Percentiles rank a stretch among this genome's conserved stretches.
Conservation (phyloP, 768 basidiomycete species). For the Coprinopsis sp. region DNA sequence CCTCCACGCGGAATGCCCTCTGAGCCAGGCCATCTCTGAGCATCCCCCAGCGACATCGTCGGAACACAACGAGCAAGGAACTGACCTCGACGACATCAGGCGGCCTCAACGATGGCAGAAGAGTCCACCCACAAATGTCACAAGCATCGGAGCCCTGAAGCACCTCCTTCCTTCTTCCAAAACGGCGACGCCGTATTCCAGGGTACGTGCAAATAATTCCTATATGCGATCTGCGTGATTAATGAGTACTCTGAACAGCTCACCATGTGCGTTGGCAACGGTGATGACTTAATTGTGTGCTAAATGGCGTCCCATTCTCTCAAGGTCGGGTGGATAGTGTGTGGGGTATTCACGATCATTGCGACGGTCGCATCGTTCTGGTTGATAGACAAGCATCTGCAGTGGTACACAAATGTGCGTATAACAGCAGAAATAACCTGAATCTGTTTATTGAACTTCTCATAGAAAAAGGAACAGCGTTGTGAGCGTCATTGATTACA, state of each 20-base stretch:
- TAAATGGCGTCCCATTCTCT: background rate
- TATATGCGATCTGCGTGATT: background rate
- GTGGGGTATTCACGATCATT: conserved; percentile 53
- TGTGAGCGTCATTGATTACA: conserved; percentile 29
- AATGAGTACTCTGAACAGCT: conserved; percentile 27
- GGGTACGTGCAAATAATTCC: conserved; percentile 35
- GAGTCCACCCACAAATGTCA: conserved; percentile 24
- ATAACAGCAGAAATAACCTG: background rate
- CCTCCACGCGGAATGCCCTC: background rate
- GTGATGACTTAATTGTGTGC: background rate
- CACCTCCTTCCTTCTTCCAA: conserved; percentile 54
- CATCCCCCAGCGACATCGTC: no score
- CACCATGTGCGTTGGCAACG: conserved; percentile 45
- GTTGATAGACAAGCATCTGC: conserved; percentile 70
- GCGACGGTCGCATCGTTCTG: conserved; percentile 59
- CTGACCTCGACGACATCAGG: background rate
- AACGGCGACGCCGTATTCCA: conserved; percentile 59
- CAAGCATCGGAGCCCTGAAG: conserved; percentile 34
- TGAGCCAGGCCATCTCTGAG: background rate
- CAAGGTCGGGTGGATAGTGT: conserved; percentile 67
- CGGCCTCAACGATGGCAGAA: conserved; percentile 5
- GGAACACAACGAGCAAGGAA: background rate
- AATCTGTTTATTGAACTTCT: background rate
- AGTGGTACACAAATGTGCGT: conserved; percentile 67
- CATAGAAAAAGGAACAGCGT: conserved; percentile 64